Evolutionary conservation across 2,329 filamentous ascomycete genomes (phyloP), one percentile per base, ranked within the genome.

Genomic region (Aspergillus phoenicis): DNA sequence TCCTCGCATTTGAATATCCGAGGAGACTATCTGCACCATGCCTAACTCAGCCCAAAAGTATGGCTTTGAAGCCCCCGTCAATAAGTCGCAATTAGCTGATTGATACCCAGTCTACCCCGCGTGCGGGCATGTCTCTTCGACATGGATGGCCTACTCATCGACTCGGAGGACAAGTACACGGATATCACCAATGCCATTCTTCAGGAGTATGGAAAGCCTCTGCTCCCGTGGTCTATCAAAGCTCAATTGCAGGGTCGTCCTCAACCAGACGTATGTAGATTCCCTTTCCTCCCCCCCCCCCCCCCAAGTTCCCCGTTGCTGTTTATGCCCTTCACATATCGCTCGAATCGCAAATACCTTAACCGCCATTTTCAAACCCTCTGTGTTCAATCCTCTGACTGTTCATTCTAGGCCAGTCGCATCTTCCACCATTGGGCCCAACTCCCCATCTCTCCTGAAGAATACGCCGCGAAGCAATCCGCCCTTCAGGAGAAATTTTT

Each of bases 121-220:
- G 84, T 98, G 61, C 86, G 93, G 68, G 95, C 94, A 68, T 97
- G 93, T 78, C 88, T 99, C 66, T 98, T 99, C 77, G 95, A 99
- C 82, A 97, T 98, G 93, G 95, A 99, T 78, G 95, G 95, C 62
- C 89, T 99, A 38, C 86, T 99, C 20, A 90, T 99, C 73, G 89
- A 98, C 78, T 93, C 91, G 36, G 95, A 98, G 81, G 95, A 98
- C 73, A 81, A 87, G 61, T 98, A 98, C 82, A 95, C 92, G 0
- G 75, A 85, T 26, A 90, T 91, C 77, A 90, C 93, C 63, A 97
- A 99, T 79, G 82, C 87, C 24, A 85, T 98, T 39, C 88, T 99
- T 41, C 82, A 84, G 59, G 87, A 90, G 72, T 91, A 95, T 77
- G 85, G 84, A 70, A 87, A 87, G 53, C 89, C 91, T 1, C 75